Percentiles rank a stretch among this genome's conserved stretches.
phyloP scores from a whole-genome alignment of 2,329 filamentous ascomycete genomes.

The Onygenales sp. region DNA sequence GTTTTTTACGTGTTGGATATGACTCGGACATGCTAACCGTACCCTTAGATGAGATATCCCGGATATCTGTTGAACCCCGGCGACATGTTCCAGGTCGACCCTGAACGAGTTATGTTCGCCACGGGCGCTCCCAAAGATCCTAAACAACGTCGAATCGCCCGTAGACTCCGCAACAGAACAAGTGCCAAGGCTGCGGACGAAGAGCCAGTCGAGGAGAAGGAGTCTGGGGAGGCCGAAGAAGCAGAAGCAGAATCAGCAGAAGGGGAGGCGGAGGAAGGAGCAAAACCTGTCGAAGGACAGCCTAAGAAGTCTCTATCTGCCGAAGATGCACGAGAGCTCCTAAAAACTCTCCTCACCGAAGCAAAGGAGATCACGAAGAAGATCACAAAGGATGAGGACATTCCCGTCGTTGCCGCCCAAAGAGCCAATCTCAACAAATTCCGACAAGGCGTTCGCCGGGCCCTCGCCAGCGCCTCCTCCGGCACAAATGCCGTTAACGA shows the following conservation, averaged over 20 bases:
- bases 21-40: background rate
- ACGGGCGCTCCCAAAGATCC: slow-evolving; percentile 64
- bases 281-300: background rate
- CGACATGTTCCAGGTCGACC: slow-evolving; percentile 94
- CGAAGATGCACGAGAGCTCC: slow-evolving; percentile 31
- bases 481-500: slow-evolving; percentile 35
- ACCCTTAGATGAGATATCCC: slow-evolving; percentile 70
- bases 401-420: slow-evolving; percentile 54
- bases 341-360: slow-evolving; percentile 46
- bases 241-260: slow-evolving; percentile 14
- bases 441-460: slow-evolving; percentile 53
- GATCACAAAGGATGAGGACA: slow-evolving; percentile 42
- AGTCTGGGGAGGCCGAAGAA: slow-evolving; percentile 15
- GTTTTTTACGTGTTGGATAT: background rate
- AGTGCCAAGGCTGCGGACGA: slow-evolving; percentile 18
- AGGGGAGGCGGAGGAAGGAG: slow-evolving; percentile 4
- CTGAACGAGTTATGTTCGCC: slow-evolving; percentile 77
- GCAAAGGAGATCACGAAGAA: slow-evolving; percentile 52
- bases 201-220: slow-evolving; percentile 19
- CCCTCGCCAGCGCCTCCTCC: slow-evolving; percentile 47
- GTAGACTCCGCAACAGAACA: slow-evolving; percentile 21
- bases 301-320: slow-evolving; percentile 7
- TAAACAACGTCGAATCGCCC: slow-evolving; percentile 29
- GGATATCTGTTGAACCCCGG: slow-evolving; percentile 93
- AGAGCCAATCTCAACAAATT: slow-evolving; percentile 71